A percentile compares a stretch with the other conserved stretches of the same genome.
Conservation (phyloP, 2,329 filamentous ascomycete genomes). For the Fusarium sublunatum region DNA sequence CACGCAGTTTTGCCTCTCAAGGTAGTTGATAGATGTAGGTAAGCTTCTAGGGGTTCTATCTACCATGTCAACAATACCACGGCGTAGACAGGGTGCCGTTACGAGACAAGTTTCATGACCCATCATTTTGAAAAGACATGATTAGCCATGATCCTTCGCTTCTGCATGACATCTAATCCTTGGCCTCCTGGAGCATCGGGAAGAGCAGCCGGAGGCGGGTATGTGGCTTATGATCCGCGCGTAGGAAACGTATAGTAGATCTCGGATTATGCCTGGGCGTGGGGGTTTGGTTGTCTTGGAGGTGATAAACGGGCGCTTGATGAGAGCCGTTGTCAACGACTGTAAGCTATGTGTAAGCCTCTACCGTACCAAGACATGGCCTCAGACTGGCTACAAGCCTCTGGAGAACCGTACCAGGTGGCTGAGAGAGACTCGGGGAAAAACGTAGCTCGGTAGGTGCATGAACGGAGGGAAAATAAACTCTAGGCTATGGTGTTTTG, state of each 20-base stretch:
- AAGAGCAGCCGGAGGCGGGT: constrained; percentile 18
- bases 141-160: constrained; percentile 13
- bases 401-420: constrained; percentile 29
- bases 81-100: not conserved
- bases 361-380: constrained; percentile 1
- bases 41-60: not conserved
- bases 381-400: constrained; percentile 8
- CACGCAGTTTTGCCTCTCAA: not conserved
- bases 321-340: constrained; percentile 2
- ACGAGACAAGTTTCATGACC: constrained; percentile 4
- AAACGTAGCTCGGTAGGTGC: constrained; percentile 30
- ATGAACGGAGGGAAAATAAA: constrained; percentile 24
- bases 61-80: not conserved
- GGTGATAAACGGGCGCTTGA: constrained; percentile 21
- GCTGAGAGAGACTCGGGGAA: constrained; percentile 23
- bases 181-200: constrained; percentile 1
- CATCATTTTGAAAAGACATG: constrained; percentile 1
- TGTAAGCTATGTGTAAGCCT: not conserved
- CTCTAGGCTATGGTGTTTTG: constrained; percentile 21
- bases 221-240: constrained; percentile 16
- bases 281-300: constrained; percentile 8
- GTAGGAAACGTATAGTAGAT: constrained; percentile 9
- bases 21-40: not conserved
- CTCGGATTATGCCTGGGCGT: constrained; percentile 15
- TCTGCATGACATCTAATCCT: constrained; percentile 10